phyloP scores from a whole-genome alignment of 2,329 filamentous ascomycete species.

The Aspergillus sp. region DNA sequence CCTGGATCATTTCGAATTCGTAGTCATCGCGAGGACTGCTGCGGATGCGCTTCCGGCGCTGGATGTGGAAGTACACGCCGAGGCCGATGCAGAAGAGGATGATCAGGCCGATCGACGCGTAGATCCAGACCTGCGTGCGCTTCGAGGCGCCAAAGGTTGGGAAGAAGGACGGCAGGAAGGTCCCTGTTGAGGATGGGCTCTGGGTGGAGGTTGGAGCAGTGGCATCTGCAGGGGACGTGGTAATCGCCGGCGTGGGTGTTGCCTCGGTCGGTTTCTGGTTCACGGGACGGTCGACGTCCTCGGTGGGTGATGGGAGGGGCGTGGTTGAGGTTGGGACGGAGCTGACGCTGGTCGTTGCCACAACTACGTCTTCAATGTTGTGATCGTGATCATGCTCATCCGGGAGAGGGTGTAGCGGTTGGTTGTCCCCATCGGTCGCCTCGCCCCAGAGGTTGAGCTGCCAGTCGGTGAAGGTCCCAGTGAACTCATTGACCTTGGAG shows the following conservation, averaged over 20 bases:
- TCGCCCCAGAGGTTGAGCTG: conserved; percentile 92
- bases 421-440: conserved; percentile 63
- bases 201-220: conserved; percentile 20
- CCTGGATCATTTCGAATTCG: conserved; percentile 87
- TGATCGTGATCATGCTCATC: conserved; percentile 74
- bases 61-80: conserved; percentile 70
- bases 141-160: conserved; percentile 84
- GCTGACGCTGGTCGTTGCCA: conserved; percentile 55
- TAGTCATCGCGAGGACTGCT: conserved; percentile 73
- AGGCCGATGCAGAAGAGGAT: conserved; percentile 71
- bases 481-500: conserved; percentile 63
- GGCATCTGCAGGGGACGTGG: conserved; percentile 21
- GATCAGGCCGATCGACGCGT: conserved; percentile 75
- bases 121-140: conserved; percentile 88
- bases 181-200: conserved; percentile 33
- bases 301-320: conserved; percentile 43
- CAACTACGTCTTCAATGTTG: conserved; percentile 55
- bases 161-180: conserved; percentile 73
- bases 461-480: conserved; percentile 80
- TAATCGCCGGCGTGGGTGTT: conserved; percentile 15
- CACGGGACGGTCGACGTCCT: conserved; percentile 57
- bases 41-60: conserved; percentile 64
- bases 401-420: conserved; percentile 69
- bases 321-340: conserved; percentile 39
- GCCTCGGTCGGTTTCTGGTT: conserved; percentile 47